Evolutionary conservation across 2,329 filamentous ascomycete species (phyloP).

Genomic region (Plectosphaerella cucumerina): DNA sequence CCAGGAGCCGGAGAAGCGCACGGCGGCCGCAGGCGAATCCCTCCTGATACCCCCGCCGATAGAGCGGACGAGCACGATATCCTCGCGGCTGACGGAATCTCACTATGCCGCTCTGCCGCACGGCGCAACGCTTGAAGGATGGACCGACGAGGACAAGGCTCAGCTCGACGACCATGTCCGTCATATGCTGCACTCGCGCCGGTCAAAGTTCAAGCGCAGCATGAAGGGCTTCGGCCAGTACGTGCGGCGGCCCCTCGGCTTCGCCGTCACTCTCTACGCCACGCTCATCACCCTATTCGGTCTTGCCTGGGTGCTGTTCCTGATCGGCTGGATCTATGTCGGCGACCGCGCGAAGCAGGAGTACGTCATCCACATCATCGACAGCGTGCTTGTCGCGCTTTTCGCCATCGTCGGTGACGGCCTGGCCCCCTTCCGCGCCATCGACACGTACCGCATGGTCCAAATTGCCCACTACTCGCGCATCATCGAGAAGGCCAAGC

Average conservation of each 20-base stretch:
- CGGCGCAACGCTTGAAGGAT: slow-evolving; percentile 66
- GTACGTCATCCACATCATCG: slow-evolving; percentile 67
- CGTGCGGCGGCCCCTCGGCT: slow-evolving; percentile 69
- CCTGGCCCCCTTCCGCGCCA: slow-evolving; percentile 67
- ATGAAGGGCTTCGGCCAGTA: slow-evolving; percentile 82
- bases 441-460: slow-evolving; percentile 86
- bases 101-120: slow-evolving; percentile 79
- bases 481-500: slow-evolving; percentile 38
- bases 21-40: background rate
- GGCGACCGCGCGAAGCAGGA: slow-evolving; percentile 58
- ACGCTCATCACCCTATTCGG: slow-evolving; percentile 74
- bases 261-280: slow-evolving; percentile 80
- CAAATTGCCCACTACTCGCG: slow-evolving; percentile 67
- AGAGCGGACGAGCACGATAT: slow-evolving; percentile 54
- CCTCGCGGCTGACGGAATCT: slow-evolving; percentile 62
- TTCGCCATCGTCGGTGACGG: slow-evolving; percentile 70
- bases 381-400: slow-evolving; percentile 66
- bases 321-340: slow-evolving; percentile 87
- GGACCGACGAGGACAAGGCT: slow-evolving; percentile 68
- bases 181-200: slow-evolving; percentile 80
- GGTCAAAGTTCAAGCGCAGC: slow-evolving; percentile 72
- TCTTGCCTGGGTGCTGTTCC: slow-evolving; percentile 70
- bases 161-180: slow-evolving; percentile 82
- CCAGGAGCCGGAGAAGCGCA: background rate
- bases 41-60: slow-evolving; percentile 16